Evolutionary conservation across 2,329 filamentous ascomycete species (phyloP).

Genomic region (Zymoseptoria crescenta): DNA sequence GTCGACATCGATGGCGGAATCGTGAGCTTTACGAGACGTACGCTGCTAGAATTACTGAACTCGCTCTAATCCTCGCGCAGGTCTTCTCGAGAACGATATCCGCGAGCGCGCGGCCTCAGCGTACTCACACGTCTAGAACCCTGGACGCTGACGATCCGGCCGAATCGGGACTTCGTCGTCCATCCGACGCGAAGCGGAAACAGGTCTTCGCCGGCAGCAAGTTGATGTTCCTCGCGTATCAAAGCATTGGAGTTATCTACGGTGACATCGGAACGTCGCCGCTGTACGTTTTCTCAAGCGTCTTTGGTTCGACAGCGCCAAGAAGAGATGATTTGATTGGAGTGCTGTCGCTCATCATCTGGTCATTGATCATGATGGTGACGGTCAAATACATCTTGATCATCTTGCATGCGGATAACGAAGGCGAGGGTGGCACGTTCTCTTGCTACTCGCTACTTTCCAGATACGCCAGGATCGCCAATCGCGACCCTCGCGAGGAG

Average conservation of each 20-base stretch:
- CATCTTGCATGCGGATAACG: constrained; percentile 59
- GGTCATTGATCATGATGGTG: constrained; percentile 61
- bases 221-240: constrained; percentile 49
- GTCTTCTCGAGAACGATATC: constrained; percentile 12
- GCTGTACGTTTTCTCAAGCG: constrained; percentile 65
- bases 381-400: constrained; percentile 62
- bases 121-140: constrained; percentile 4
- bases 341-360: constrained; percentile 60
- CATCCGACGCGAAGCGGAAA: constrained; percentile 22
- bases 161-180: constrained; percentile 19
- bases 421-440: constrained; percentile 65
- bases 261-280: constrained; percentile 61
- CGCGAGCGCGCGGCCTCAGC: not conserved
- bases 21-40: not conserved
- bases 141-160: constrained; percentile 16
- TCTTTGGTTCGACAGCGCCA: constrained; percentile 47
- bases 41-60: not conserved
- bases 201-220: constrained; percentile 28
- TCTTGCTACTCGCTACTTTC: constrained; percentile 58
- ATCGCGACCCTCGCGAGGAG: constrained; percentile 50
- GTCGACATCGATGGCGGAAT: constrained; percentile 2
- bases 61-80: not conserved
- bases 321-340: constrained; percentile 53
- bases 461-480: constrained; percentile 53
- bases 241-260: constrained; percentile 60